Base-by-base conservation (phyloP, 495 filamentous ascomycete genomes). In the Xylaria castorea region DNA sequence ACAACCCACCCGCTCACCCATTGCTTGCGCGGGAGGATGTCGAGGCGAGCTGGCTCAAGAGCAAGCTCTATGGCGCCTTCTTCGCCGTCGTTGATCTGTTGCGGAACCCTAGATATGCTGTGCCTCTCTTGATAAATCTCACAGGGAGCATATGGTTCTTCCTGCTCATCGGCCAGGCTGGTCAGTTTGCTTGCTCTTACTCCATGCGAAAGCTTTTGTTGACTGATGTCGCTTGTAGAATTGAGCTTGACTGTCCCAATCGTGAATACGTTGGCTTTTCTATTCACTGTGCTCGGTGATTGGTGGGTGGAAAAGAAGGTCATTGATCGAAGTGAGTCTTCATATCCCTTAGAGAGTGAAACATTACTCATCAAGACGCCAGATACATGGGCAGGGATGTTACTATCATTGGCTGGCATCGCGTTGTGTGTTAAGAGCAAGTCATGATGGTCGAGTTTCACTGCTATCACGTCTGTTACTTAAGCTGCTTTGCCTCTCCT, bases 91-190 rank as follows among this genome's bases (percentile, higher is more conserved):
- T 90, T 9, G 96, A 97, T 80, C 81, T 98, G 75, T 81, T 98
- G 14, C 83, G 87, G 58, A 94, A 92, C 70, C 94, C 94, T 60
- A 87, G 88, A 34, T 99, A 99, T 81, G 92, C 93, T 14, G 78
- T 97, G 46, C 95, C 95, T 34, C 79, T 99, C 75, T 82, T 97
- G 64, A 85, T 97, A 36, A 99, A 99, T 77, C 81, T 98, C 75
- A 97, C 96, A 44, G 96, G 96, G 70, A 97, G 93, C 77, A 87
- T 99, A 73, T 99, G 96, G 96, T 99, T 99, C 77, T 99, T 99
- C 78, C 80, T 98, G 75, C 83, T 99, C 73, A 93, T 99, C 85
- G 96, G 96, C 68, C 88, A 94, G 81, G 94, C 95, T 75, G 93
- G 94, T 96, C 82, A 73, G 91, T 88, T 53, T 30, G 6, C 38